A percentile compares a stretch with the other conserved stretches of the same genome.
Evolutionary conservation across 768 basidiomycete species (phyloP).

Genomic region (Fomitopsis serialis): DNA sequence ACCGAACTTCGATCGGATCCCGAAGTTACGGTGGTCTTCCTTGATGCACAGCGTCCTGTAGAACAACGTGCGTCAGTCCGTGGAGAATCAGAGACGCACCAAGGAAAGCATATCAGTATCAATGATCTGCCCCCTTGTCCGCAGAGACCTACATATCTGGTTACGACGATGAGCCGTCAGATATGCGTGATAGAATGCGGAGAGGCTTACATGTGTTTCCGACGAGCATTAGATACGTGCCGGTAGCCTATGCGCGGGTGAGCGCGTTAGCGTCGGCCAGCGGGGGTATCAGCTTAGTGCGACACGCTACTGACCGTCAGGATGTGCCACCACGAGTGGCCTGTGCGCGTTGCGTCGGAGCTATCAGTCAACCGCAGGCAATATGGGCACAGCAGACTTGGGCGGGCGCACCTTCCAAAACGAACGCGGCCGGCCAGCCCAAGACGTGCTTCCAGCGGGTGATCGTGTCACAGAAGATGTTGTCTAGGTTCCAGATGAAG

Average conservation of each 20-base stretch:
- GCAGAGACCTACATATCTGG: constrained; percentile 20
- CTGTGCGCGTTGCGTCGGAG: constrained; percentile 21
- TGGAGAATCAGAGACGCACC: not conserved
- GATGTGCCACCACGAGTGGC: constrained; percentile 75
- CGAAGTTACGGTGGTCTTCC: constrained; percentile 48
- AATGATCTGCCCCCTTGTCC: no score
- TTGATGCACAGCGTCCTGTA: constrained; percentile 55
- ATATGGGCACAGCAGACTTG: no score
- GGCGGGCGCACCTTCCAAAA: constrained; percentile 52
- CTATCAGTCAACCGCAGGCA: not conserved
- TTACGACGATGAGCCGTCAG: not conserved
- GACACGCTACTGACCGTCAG: constrained; percentile 41
- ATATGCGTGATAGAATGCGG: not conserved
- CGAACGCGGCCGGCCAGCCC: constrained; percentile 63
- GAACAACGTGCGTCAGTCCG: not conserved
- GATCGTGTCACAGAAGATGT: constrained; percentile 59
- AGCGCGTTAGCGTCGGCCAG: not conserved
- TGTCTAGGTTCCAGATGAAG: constrained; percentile 77
- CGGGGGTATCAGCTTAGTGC: not conserved
- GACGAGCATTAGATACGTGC: constrained; percentile 28
- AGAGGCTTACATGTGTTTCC: constrained; percentile 27
- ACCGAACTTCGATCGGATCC: constrained; percentile 34
- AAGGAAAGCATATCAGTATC: not conserved
- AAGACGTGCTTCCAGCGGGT: constrained; percentile 49
- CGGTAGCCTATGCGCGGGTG: constrained; percentile 16